These are phyloP conservation scores for Chrysanthemum lavandulifolium DNA, from an alignment of 129 eudicot species.

Conservation along the genomic window DNA sequence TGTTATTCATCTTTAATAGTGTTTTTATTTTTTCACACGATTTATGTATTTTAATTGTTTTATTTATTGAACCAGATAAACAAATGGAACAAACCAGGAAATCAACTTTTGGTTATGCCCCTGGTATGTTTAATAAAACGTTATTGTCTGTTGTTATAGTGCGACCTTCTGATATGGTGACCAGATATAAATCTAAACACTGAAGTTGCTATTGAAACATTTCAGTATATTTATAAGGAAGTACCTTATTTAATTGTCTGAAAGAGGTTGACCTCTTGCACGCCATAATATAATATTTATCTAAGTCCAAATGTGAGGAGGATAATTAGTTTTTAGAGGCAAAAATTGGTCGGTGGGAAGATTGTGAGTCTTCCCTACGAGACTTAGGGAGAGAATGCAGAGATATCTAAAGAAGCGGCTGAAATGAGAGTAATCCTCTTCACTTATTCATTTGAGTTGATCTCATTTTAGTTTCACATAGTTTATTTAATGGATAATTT, in stretches of 20 bases:
- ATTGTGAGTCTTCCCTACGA: constrained; percentile 53
- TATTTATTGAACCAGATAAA: too few relatives aligned
- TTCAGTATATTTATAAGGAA: not conserved
- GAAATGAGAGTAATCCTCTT: constrained; percentile 57
- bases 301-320: not conserved
- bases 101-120: too few relatives aligned
- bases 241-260: not conserved
- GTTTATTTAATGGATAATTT: constrained; percentile 4
- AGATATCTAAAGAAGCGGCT: constrained; percentile 61
- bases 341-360: constrained; percentile 55
- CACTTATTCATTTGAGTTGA: not conserved
- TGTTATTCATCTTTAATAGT: too few relatives aligned
- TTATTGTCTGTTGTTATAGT: not conserved
- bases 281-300: not conserved
- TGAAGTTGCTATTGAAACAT: not conserved
- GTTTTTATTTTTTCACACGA: too few relatives aligned
- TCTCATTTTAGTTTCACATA: not conserved
- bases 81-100: too few relatives aligned
- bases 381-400: constrained; percentile 67
- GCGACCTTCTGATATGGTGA: not conserved
- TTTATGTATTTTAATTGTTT: too few relatives aligned
- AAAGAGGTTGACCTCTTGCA: not conserved
- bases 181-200: not conserved
- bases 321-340: constrained; percentile 46
- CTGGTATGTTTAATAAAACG: not conserved